A percentile compares a stretch with the other conserved stretches of the same genome.
Conservation (phyloP, 768 basidiomycete species). For the Hortiboletus flavorubellus region DNA sequence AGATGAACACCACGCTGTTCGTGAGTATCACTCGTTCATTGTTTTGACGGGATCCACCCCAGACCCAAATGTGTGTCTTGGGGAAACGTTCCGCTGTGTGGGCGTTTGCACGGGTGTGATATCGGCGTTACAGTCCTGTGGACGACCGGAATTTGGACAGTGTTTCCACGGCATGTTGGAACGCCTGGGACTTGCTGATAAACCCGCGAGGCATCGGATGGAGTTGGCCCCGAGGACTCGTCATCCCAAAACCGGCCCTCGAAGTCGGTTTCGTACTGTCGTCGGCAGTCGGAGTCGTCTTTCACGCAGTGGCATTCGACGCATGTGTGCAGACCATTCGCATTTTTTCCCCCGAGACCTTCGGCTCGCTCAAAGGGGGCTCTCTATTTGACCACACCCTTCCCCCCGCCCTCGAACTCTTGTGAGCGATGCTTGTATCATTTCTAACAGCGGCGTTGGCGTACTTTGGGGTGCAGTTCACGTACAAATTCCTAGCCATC, state of each 20-base stretch:
- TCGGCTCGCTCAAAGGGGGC: slow-evolving; percentile 33
- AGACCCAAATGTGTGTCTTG: no score
- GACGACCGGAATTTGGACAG: no score
- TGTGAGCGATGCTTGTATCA: slow-evolving; percentile 42
- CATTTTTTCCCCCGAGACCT: slow-evolving; percentile 37
- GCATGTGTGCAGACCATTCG: slow-evolving; percentile 12
- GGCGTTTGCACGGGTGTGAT: no score
- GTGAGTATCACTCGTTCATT: no score
- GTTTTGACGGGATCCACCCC: no score
- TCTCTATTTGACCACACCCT: slow-evolving; percentile 35
- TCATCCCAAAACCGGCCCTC: slow-evolving; percentile 8
- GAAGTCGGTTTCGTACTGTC: slow-evolving; percentile 12
- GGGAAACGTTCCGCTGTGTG: no score
- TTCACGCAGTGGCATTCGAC: slow-evolving; percentile 16
- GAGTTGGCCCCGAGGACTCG: slow-evolving; percentile 22
- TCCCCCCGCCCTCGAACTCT: slow-evolving; percentile 29
- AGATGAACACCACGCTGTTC: no score
- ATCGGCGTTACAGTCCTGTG: no score
- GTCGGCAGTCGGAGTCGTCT: not conserved
- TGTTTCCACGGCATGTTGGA: slow-evolving; percentile 16
- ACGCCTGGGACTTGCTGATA: slow-evolving; percentile 25
- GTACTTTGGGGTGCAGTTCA: no score
- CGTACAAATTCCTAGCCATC: no score
- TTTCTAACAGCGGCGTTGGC: slow-evolving; percentile 23
- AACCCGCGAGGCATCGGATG: slow-evolving; percentile 27